Percentiles rank a stretch among this genome's conserved stretches.
Conservation (phyloP, 805 yeast species). For the Cyberlindnera saturnus region DNA sequence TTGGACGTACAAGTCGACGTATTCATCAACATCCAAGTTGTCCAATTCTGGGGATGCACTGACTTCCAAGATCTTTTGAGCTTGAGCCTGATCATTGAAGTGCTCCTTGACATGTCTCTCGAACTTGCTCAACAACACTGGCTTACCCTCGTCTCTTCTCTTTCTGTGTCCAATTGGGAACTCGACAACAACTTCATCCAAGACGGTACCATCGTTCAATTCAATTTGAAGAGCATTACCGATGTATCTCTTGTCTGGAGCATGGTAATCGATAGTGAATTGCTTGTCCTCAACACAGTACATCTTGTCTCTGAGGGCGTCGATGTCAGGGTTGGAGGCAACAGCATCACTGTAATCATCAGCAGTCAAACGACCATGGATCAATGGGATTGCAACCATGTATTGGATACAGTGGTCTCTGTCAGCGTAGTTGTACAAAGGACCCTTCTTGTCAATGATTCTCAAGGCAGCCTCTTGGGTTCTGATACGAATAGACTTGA, state of each 20-base stretch:
- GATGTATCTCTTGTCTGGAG: slow-evolving; percentile 50
- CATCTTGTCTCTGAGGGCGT: slow-evolving; percentile 48
- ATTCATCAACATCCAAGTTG: slow-evolving; percentile 41
- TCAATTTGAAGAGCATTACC: slow-evolving; percentile 49
- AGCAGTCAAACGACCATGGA: slow-evolving; percentile 51
- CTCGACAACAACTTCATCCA: slow-evolving; percentile 48
- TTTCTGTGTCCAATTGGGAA: slow-evolving; percentile 54
- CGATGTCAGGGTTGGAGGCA: slow-evolving; percentile 48
- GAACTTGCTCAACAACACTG: slow-evolving; percentile 45
- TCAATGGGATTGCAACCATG: slow-evolving; percentile 53
- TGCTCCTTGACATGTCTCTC: slow-evolving; percentile 44
- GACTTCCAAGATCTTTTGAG: slow-evolving; percentile 32
- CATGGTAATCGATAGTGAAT: slow-evolving; percentile 48
- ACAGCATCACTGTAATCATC: slow-evolving; percentile 47
- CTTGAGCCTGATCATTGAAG: slow-evolving; percentile 31
- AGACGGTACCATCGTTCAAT: slow-evolving; percentile 45
- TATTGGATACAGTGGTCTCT: slow-evolving; percentile 62
- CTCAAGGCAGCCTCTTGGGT: slow-evolving; percentile 59
- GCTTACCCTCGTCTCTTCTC: slow-evolving; percentile 56
- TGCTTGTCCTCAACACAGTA: slow-evolving; percentile 43
- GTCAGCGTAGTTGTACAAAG: slow-evolving; percentile 57
- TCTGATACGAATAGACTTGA: slow-evolving; percentile 41
- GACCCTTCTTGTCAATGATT: slow-evolving; percentile 55
- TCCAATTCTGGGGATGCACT: slow-evolving; percentile 28
- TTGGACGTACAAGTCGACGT: slow-evolving; percentile 34